Base-by-base conservation (phyloP, 2,329 filamentous ascomycete species). In the Verticillium klebahnii region DNA sequence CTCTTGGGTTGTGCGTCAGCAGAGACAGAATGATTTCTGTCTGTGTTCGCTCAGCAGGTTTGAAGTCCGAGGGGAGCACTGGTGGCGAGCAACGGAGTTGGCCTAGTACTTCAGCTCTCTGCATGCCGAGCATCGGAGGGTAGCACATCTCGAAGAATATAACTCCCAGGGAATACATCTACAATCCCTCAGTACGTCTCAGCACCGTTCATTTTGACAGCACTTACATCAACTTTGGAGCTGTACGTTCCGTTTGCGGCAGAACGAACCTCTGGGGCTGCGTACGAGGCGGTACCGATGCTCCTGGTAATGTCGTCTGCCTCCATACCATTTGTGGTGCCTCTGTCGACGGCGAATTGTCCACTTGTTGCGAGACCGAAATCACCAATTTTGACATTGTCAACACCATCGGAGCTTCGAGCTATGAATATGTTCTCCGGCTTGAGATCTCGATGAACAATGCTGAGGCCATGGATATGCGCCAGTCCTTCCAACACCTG, bases 81-180 rank as follows among this genome's bases (percentile, higher is more conserved):
- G 92, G 88, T 14, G 86, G 80, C 45, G 86, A 85, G 67, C 87
- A 83, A 56, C 92, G 85, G 52, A 97, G 81, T 60, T 84, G 79
- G 59, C 89, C 84, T 32, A 97, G 80, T 4, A 88, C 84, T 59
- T 82, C 76, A 2, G 84, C 85, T 65, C 87, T 82, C 68, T 89
- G 83, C 85, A 89, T 89, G 5, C 86, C 86, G 12, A 80, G 67
- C 71, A 88, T 80, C 0, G 85, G 81, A 37, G 80, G 76, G 66
- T 88, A 93, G 70, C 91, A 96, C 95, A 99, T 99, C 75, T 99
- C 95, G 68, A 97, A 98, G 77, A 99, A 96, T 62, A 99, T 98
- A 65, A 99, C 91, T 0, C 95, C 95, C 52, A 99, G 82, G 0
- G 94, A 97, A 72, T 95, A 99, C 94, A 99, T 98, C 84, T 88